Percentiles rank a stretch among this genome's conserved stretches.
These are phyloP conservation scores for Podospora appendiculata DNA, from an alignment of 495 filamentous ascomycete species.

Conservation along the genomic window DNA sequence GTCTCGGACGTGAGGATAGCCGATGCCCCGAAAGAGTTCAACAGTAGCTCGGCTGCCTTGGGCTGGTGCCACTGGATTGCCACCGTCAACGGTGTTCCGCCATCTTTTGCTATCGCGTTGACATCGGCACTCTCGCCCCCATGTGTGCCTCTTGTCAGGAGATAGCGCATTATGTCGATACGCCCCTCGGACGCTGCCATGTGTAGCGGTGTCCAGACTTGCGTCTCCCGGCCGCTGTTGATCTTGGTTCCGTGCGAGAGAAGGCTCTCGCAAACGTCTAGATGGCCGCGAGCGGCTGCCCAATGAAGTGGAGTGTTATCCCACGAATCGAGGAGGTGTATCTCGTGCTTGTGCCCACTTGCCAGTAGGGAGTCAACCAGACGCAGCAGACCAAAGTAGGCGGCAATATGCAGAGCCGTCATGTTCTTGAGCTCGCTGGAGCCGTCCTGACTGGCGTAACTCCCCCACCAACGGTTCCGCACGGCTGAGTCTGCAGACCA, in stretches of 20 bases:
- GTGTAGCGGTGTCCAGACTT: slow-evolving; percentile 7
- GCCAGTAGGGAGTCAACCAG: slow-evolving; percentile 7
- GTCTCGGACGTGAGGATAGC: background rate
- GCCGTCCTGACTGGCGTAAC: background rate
- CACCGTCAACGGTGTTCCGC: slow-evolving; percentile 3
- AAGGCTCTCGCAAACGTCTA: slow-evolving; percentile 4
- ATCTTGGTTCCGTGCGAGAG: background rate
- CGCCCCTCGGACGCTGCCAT: slow-evolving; percentile 6
- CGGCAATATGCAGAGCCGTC: slow-evolving; percentile 6
- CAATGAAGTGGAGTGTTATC: slow-evolving; percentile 6
- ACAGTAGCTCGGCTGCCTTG: background rate
- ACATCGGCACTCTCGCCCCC: background rate
- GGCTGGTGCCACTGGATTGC: background rate
- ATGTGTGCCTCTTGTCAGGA: background rate
- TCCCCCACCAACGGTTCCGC: slow-evolving; percentile 4
- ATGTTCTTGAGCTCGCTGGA: slow-evolving; percentile 1
- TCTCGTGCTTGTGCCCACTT: slow-evolving; percentile 4
- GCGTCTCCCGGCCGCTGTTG: background rate
- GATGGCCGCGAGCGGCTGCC: slow-evolving; percentile 2
- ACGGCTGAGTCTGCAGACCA: slow-evolving; percentile 8
- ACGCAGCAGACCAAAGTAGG: slow-evolving; percentile 6
- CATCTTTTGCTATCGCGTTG: slow-evolving; percentile 4
- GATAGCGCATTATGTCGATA: slow-evolving; percentile 1
- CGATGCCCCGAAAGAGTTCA: background rate
- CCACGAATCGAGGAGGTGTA: slow-evolving; percentile 4